Evolutionary conservation across 306 rosid species (phyloP), one percentile per base, ranked within the genome.

Genomic region (Rosa rugosa): DNA sequence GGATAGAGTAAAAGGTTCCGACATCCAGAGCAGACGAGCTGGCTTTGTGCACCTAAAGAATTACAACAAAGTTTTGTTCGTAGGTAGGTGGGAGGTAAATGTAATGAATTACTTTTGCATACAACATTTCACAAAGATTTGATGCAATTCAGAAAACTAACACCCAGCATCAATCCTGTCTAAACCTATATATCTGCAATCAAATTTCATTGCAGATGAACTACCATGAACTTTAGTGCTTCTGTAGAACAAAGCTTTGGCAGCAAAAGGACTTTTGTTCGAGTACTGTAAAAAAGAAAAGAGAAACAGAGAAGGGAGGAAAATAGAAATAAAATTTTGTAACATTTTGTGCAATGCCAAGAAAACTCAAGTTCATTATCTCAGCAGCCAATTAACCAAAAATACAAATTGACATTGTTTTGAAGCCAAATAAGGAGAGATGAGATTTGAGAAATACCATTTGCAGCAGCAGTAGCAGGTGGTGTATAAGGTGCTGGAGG

Each of bases 21-120:
- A 79, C 99, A 96, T 66, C 99, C 99, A 45, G 98, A 93, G 84
- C 99, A 96, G 23, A 96, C 99, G 44, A 96, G 96, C 86, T 96
- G 99, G 88, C 99, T 90, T 88, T 90, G 99, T 75, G 85, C 84
- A 78, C 91, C 98, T 93, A 85, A 51, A 82, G 67, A 18, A 66
- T 14, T 3, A 40, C 87, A 77, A 72, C 36, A 46, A 49, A 80
- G 80, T 49, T 51, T 73, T 80, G 5, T 79, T 44, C 22, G 16
- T 71, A 16, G 14, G 31, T 4, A 45, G 75, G 16, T 71, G 2
- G 45, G 27, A 8, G 14, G 14, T 56, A 54, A 41, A 77, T 31
- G 47, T 63, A 53, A 45, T 18, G 34, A 22, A 81, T 22, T 51
- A 74, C 50, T 40, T 20, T 72, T 31, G 27, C 71, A 17, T 67